Percentiles rank a stretch among this genome's conserved stretches.
Conservation (phyloP, 139 green algal genomes). For the Pseudopediastrum boryanum region DNA sequence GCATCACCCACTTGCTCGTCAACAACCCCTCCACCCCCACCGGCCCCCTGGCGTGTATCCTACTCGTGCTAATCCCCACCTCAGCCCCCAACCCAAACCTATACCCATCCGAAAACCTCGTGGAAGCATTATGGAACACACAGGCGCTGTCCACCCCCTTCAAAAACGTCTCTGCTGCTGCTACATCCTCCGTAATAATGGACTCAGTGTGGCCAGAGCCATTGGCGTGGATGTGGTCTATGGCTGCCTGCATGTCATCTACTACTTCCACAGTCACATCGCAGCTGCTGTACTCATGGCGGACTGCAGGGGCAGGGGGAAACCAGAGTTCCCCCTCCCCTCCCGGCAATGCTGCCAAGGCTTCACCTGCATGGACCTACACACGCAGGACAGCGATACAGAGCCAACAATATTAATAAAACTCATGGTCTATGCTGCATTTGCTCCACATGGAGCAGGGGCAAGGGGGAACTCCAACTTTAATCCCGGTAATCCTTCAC, state of each 20-base stretch:
- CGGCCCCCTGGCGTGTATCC: conserved; percentile 97
- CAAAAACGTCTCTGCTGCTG: conserved; percentile 86
- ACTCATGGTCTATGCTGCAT: no score
- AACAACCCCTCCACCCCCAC: conserved; percentile 98
- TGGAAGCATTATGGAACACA: conserved; percentile 95
- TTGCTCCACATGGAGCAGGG: no score
- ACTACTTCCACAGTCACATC: conserved; percentile 92
- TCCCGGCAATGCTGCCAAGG: no score
- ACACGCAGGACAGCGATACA: no score
- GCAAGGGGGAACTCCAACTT: no score
- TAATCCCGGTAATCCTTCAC: no score
- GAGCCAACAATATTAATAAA: no score
- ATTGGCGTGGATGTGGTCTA: conserved; percentile 93
- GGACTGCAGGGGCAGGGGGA: conserved; percentile 54
- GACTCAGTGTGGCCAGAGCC: conserved; percentile 85
- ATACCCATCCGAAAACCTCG: conserved; percentile 95
- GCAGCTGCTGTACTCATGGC: conserved; percentile 90
- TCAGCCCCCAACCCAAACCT: conserved; percentile 94
- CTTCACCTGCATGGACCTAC: conserved; percentile 71
- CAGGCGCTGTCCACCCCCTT: conserved; percentile 89
- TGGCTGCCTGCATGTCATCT: conserved; percentile 72
- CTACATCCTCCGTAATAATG: conserved; percentile 81
- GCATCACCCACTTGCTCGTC: conserved; percentile 91
- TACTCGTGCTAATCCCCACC: conserved; percentile 96
- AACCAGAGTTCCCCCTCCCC: conserved; percentile 51